Conservation (phyloP, 305 asterid species). For the Caryopteris hybrid region DNA sequence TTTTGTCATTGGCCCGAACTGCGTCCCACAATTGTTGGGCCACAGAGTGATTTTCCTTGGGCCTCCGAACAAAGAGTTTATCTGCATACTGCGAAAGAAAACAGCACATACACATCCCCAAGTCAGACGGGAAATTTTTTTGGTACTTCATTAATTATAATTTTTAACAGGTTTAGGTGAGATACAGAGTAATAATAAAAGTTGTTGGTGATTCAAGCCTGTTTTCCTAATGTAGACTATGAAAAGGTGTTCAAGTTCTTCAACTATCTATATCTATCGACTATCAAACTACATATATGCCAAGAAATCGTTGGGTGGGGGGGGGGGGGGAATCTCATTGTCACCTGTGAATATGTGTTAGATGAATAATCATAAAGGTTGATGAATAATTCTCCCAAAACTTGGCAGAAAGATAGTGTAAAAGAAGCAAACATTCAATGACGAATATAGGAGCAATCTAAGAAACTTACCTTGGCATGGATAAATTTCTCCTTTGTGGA, state of each 20-base stretch:
- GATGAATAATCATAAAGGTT: neutral
- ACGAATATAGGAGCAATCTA: neutral
- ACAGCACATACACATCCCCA: neutral
- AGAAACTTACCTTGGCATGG: conserved; percentile 78
- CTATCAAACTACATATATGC: neutral
- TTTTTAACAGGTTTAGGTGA: neutral
- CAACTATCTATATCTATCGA: neutral
- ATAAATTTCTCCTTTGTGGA: conserved; percentile 86
- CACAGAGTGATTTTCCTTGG: conserved; percentile 52
- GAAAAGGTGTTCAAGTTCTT: neutral
- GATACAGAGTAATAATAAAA: neutral
- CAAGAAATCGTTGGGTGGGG: too few relatives aligned
- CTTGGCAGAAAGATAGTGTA: neutral
- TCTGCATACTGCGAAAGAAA: conserved; percentile 72
- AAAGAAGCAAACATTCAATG: too few relatives aligned
- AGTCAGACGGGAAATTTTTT: neutral
- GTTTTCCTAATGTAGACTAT: neutral
- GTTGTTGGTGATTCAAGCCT: neutral
- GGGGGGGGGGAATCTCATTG: neutral
- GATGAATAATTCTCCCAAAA: neutral
- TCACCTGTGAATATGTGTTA: neutral
- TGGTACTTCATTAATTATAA: neutral
- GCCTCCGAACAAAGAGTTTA: conserved; percentile 67
- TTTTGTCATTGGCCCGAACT: conserved; percentile 77
- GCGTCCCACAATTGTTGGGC: conserved; percentile 90